Base-by-base conservation (phyloP, 257 asterid genomes). In the Lycium ferocissimum region DNA sequence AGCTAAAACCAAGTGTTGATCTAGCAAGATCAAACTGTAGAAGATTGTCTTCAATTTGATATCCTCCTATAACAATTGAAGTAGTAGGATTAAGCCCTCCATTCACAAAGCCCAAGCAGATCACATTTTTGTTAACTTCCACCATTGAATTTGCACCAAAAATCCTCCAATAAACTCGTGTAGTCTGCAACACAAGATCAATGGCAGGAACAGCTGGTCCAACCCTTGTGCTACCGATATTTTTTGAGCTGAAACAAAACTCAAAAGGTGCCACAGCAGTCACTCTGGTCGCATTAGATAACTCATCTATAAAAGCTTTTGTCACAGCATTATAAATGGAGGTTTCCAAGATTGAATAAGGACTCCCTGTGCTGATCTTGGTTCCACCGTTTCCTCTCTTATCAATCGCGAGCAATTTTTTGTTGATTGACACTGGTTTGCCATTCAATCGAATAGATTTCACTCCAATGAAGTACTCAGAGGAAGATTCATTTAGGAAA, bases 91-190 rank as follows among this genome's bases (percentile, higher is more conserved):
- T 79, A 10, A 84, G 9, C 35, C 86, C 89, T 2, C 91, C 89
- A 47, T 84, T 86, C 1, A 86, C 58, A 40, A 88, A 84, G 1
- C 85, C 91, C 20, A 88, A 87, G 22, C 91, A 88, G 20, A 85
- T 72, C 37, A 84, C 80, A 59, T 84, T 79, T 63, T 59, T 83
- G 26, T 78, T 35, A 71, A 91, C 83, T 38, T 58, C 61, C 76
- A 88, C 92, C 92, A 92, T 91, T 14, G 96, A 92, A 73, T 90
- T 91, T 2, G 91, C 86, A n/a, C 92, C 93, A 81, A 87, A 89
- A 6, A 91, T 83, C 73, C 86, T 88, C 96, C 93, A 93, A 26
- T 53, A 78, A 15, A 78, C 94, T 14, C 87, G 90, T 67, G 86
- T 87, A 9, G 59, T 87, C 71, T 81, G 84, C 35, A 90, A 72